phyloP scores from a whole-genome alignment of 768 basidiomycete species.

The Lactarius hengduanensis region DNA sequence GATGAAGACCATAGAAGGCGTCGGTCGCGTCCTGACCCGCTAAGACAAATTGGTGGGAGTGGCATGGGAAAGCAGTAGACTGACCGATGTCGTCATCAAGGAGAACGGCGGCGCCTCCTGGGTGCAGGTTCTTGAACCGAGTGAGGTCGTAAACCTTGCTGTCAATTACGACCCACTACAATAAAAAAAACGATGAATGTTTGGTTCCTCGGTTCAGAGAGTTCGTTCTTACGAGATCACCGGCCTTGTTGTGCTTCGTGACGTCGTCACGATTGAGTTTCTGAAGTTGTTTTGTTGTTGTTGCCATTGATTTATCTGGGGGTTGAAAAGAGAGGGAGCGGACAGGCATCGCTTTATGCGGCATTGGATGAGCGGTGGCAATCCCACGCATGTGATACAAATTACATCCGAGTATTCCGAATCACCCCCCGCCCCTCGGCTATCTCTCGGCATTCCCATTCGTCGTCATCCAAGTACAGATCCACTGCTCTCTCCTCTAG shows the following conservation, averaged over 20 bases:
- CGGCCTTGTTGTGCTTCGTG: conserved; percentile 75
- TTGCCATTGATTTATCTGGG: conserved; percentile 27
- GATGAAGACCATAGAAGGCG: conserved; percentile 85
- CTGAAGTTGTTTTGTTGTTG: conserved; percentile 39
- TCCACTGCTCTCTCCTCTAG: conserved; percentile 55
- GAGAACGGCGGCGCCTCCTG: conserved; percentile 79
- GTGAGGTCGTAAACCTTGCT: conserved; percentile 81
- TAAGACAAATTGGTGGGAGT: conserved; percentile 30
- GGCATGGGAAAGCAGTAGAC: neutral
- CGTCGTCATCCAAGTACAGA: conserved; percentile 62
- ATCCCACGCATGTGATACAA: neutral
- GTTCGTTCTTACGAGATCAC: conserved; percentile 62
- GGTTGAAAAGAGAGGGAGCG: neutral
- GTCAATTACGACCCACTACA: conserved; percentile 81
- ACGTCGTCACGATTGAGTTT: conserved; percentile 66
- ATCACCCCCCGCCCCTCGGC: conserved; percentile 36
- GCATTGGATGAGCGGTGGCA: neutral
- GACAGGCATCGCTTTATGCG: conserved; percentile 3
- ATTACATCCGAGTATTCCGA: no score
- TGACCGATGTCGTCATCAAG: conserved; percentile 74
- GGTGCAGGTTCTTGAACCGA: conserved; percentile 78
- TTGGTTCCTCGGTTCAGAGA: neutral
- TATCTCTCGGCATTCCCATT: conserved; percentile 56
- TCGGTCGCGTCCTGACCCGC: conserved; percentile 88
- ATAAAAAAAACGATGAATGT: neutral